Evolutionary conservation across 768 basidiomycete genomes (phyloP).

Genomic region (Russula ochroleuca): DNA sequence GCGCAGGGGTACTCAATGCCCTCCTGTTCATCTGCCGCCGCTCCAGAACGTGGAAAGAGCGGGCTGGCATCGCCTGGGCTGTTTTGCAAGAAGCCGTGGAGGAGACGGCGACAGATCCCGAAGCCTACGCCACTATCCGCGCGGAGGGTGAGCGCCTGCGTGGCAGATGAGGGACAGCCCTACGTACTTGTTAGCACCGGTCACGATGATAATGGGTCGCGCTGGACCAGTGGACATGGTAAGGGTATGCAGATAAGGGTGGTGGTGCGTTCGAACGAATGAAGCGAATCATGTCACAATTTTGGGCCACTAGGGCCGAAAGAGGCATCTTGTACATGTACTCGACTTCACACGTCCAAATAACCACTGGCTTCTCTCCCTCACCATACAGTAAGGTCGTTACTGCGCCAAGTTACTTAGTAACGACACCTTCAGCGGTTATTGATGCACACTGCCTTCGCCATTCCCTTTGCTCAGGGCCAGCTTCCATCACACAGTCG

Average conservation of each 20-base stretch:
- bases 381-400: too few species aligned
- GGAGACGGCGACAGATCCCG: slow-evolving; percentile 75
- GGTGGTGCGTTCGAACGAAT: too few species aligned
- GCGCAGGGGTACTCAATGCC: slow-evolving; percentile 37
- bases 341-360: too few species aligned
- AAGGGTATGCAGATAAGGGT: not conserved
- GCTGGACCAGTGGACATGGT: slow-evolving; percentile 5
- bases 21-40: slow-evolving; percentile 24
- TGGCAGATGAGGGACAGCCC: not conserved
- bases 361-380: too few species aligned
- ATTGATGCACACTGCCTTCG: too few species aligned
- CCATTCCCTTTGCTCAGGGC: too few species aligned
- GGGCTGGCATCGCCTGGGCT: slow-evolving; percentile 50
- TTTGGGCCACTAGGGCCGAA: too few species aligned
- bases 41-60: slow-evolving; percentile 35
- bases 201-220: slow-evolving; percentile 35
- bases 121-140: slow-evolving; percentile 70
- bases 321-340: too few species aligned
- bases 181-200: slow-evolving; percentile 38
- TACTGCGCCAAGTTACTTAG: too few species aligned
- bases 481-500: too few species aligned
- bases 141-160: not conserved
- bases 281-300: too few species aligned
- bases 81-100: slow-evolving; percentile 57
- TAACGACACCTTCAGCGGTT: too few species aligned